Evolutionary conservation across 2,329 filamentous ascomycete species (phyloP).

Genomic region (Verticillium isaacii): DNA sequence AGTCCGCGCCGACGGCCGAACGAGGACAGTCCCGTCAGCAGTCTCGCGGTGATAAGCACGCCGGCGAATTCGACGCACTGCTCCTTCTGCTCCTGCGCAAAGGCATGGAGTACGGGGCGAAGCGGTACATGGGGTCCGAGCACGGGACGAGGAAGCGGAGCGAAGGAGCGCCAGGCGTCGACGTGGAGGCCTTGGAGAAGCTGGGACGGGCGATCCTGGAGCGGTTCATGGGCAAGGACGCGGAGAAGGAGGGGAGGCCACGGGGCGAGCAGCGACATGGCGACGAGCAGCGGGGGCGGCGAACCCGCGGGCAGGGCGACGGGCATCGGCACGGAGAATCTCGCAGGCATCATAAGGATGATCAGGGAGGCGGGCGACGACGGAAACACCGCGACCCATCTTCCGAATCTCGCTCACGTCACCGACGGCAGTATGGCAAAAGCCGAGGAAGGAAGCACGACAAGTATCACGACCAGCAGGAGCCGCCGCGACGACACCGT

Average conservation of each 20-base stretch:
- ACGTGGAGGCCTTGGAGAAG: constrained; percentile 8
- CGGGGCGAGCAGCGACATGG: not conserved
- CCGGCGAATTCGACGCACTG: not conserved
- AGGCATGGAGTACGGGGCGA: not conserved
- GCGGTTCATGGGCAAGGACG: constrained; percentile 3
- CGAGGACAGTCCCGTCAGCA: not conserved
- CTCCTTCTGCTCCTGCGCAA: not conserved
- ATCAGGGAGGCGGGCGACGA: not conserved
- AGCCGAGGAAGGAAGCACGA: not conserved
- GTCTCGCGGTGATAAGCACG: not conserved
- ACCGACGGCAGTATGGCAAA: not conserved
- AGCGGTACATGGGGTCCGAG: not conserved
- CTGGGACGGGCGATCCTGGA: constrained; percentile 7
- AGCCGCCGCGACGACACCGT: not conserved
- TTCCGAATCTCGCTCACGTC: not conserved
- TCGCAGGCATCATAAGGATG: not conserved
- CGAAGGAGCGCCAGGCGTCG: constrained; percentile 7
- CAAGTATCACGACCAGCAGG: not conserved
- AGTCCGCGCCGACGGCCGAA: not conserved
- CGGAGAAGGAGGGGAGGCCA: not conserved
- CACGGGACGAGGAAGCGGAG: not conserved
- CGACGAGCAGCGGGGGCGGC: not conserved
- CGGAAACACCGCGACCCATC: not conserved
- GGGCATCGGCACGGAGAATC: not conserved
- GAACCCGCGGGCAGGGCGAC: not conserved